Evolutionary conservation across 1,284 basidiomycete species (phyloP).

Genomic region (Trichosporon sp.): DNA sequence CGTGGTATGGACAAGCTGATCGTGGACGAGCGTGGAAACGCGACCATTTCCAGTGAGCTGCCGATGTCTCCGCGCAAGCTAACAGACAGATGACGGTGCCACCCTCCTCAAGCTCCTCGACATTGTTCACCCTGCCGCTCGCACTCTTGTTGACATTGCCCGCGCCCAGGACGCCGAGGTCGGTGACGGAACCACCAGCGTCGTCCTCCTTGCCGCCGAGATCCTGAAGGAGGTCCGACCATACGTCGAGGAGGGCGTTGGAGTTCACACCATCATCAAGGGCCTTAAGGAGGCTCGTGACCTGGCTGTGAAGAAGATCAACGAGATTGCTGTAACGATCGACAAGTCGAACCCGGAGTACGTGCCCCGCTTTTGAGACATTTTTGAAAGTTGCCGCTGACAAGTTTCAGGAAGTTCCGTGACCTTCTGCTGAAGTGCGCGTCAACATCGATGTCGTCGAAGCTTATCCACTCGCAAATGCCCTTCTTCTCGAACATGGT

Average conservation of each 20-base stretch:
- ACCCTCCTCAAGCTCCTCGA: conserved; percentile 96
- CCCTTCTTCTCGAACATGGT: conserved; percentile 99
- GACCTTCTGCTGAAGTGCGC: conserved; percentile 94
- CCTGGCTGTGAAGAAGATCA: conserved; percentile 78
- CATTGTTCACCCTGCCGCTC: conserved; percentile 94
- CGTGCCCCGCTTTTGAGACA: conserved; percentile 39
- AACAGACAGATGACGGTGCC: conserved; percentile 71
- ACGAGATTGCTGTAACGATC: conserved; percentile 82
- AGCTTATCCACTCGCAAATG: conserved; percentile 97
- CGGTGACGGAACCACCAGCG: conserved; percentile 95
- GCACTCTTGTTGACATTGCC: conserved; percentile 94
- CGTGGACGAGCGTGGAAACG: conserved; percentile 82
- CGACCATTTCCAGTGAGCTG: conserved; percentile 76
- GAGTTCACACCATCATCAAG: conserved; percentile 96
- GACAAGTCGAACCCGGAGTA: conserved; percentile 87
- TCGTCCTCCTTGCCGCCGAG: conserved; percentile 89
- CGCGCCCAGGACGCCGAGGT: conserved; percentile 98
- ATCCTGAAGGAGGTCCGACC: conserved; percentile 86
- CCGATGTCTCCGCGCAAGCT: conserved; percentile 1
- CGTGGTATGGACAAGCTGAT: conserved; percentile 97
- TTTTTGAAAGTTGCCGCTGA: neutral
- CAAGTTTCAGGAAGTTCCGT: conserved; percentile 67
- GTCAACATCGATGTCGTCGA: conserved; percentile 98
- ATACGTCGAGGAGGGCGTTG: conserved; percentile 96
- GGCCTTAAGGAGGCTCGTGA: conserved; percentile 85